These are phyloP conservation scores for Cenchrus americanus DNA, from an alignment of 176 grass and related monocot species.

Conservation along the genomic window DNA sequence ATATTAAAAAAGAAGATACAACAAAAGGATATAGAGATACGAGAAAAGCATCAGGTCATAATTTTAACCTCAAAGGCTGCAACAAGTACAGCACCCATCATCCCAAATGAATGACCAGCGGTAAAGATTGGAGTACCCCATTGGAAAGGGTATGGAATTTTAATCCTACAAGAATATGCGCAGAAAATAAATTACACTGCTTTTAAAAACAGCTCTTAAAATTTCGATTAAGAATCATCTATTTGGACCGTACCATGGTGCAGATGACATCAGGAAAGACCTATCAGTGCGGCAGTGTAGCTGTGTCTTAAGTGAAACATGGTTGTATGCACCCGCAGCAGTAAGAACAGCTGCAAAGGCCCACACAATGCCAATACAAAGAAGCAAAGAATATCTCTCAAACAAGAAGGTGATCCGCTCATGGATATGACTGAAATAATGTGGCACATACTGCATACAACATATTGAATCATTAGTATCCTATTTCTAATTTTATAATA, in stretches of 20 bases:
- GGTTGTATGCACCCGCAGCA: conserved; percentile 89
- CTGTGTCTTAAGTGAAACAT: conserved; percentile 74
- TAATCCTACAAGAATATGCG: conserved; percentile 72
- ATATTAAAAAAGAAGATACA: conserved; percentile 27
- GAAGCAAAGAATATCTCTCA: conserved; percentile 85
- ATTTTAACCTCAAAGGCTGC: conserved; percentile 80
- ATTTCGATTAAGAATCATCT: conserved; percentile 5
- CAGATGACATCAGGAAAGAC: conserved; percentile 80
- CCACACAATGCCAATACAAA: conserved; percentile 87
- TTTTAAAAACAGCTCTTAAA: conserved; percentile 8
- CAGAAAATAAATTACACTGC: conserved; percentile 30
- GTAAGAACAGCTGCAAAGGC: conserved; percentile 96
- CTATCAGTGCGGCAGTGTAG: conserved; percentile 87
- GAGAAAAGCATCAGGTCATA: conserved; percentile 14
- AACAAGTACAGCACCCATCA: conserved; percentile 99
- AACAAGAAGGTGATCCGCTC: conserved; percentile 56
- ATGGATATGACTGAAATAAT: conserved; percentile 58
- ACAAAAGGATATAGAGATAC: not conserved
- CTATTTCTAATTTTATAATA: conserved; percentile 28
- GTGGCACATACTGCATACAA: conserved; percentile 65
- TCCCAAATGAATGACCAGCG: conserved; percentile 93
- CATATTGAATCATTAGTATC: conserved; percentile 31
- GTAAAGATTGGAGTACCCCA: conserved; percentile 94
- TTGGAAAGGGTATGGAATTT: conserved; percentile 89
- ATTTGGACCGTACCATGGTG: conserved; percentile 75